phyloP scores from a whole-genome alignment of 2,329 filamentous ascomycete species.

The Parafenestella ontariensis region DNA sequence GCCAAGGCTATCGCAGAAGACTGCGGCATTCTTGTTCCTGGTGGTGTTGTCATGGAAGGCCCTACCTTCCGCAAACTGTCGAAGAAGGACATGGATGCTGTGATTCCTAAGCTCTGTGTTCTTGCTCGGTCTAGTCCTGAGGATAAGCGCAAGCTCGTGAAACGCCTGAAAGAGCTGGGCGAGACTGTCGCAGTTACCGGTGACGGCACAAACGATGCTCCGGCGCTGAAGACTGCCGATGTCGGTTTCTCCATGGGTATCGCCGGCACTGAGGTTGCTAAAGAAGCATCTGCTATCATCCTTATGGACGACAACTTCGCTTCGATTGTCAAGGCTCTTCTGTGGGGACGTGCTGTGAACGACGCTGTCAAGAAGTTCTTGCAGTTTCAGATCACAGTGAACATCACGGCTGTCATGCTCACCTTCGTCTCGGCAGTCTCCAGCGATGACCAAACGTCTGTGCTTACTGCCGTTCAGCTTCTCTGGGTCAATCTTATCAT shows the following conservation, averaged over 20 bases:
- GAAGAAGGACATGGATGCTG: constrained; percentile 61
- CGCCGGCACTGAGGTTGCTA: constrained; percentile 81
- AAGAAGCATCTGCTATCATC: constrained; percentile 84
- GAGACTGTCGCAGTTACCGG: constrained; percentile 85
- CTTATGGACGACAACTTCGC: constrained; percentile 89
- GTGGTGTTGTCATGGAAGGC: constrained; percentile 78
- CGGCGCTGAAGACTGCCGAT: constrained; percentile 80
- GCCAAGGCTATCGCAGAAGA: constrained; percentile 80
- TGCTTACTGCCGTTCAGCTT: constrained; percentile 87
- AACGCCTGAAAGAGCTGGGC: constrained; percentile 68
- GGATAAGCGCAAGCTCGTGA: constrained; percentile 72
- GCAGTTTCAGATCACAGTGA: constrained; percentile 79
- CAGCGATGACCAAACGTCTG: constrained; percentile 71
- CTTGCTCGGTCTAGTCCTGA: constrained; percentile 73
- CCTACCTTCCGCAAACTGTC: constrained; percentile 78
- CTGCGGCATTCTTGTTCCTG: constrained; percentile 75
- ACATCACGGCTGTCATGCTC: constrained; percentile 86
- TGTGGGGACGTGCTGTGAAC: constrained; percentile 69
- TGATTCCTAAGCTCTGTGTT: constrained; percentile 70
- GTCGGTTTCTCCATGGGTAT: constrained; percentile 89
- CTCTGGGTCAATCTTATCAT: constrained; percentile 98
- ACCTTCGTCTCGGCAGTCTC: constrained; percentile 88
- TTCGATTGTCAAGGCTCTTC: constrained; percentile 83
- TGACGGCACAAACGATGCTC: constrained; percentile 84
- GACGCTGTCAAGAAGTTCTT: constrained; percentile 54